Evolutionary conservation across 2,329 filamentous ascomycete genomes (phyloP).

Genomic region (Claviceps purpurea): DNA sequence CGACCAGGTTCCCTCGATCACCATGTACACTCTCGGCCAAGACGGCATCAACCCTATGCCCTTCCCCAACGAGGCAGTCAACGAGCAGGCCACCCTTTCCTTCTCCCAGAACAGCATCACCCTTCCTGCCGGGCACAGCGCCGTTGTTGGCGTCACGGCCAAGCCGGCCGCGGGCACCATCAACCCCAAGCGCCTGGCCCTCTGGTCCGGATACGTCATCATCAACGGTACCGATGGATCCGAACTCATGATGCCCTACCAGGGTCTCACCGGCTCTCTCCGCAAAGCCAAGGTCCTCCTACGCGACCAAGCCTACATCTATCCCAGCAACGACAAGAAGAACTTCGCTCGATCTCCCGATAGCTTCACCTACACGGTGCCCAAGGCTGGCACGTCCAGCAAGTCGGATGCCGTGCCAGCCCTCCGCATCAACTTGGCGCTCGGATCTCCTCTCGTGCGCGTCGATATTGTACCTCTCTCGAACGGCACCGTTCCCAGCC

Average conservation of each 20-base stretch:
- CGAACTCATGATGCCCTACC: constrained; percentile 27
- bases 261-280: constrained; percentile 22
- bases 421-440: no score
- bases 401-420: no score
- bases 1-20: constrained; percentile 33
- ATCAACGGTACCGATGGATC: constrained; percentile 25
- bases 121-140: constrained; percentile 26
- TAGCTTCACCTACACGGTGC: no score
- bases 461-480: no score
- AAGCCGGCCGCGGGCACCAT: constrained; percentile 24
- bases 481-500: no score
- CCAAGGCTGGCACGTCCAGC: no score
- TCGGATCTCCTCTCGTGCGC: no score
- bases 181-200: constrained; percentile 21
- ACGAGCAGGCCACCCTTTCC: constrained; percentile 26
- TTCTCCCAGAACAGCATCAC: constrained; percentile 31
- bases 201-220: constrained; percentile 29
- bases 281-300: no score
- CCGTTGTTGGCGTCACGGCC: constrained; percentile 32
- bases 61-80: constrained; percentile 32
- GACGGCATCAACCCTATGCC: constrained; percentile 21
- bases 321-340: no score
- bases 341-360: no score
- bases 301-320: no score
- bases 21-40: constrained; percentile 34